Evolutionary conservation across 2,329 filamentous ascomycete species (phyloP), one percentile per base, ranked within the genome.

Genomic region (Dactylellina sp.): DNA sequence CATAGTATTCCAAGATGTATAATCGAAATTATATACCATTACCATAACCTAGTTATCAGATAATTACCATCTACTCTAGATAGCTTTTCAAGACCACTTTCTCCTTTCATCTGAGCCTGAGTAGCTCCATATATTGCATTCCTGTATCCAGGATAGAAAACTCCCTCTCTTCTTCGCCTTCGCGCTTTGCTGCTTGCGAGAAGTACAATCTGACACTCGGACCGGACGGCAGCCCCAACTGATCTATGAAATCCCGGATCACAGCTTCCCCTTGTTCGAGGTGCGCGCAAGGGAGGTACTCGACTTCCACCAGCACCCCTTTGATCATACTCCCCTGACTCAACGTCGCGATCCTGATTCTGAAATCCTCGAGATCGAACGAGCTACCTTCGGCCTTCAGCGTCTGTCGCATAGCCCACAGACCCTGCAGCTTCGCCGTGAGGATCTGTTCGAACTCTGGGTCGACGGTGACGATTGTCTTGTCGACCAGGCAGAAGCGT

Each of bases 131-230:
- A 65, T 78, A 79, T 55, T 78, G 76, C 66, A 77, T 75, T 7
- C 78, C 77, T 3, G 78, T 79, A 75, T 79, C 78, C 59, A 79
- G 56, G 22, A 78, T 68, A 1, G 76, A 77, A 65, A 78, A 79
- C 53, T 65, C 64, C 42, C 61, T 62, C 35, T 74, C 66, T 22
- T 68, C 63, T 7, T 53, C 63, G 16, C 40, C 62, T 14, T 55
- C 62, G 1, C 7, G 3, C 55, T 47, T 52, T 14, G 71, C 66
- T 6, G 75, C 76, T 42, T 74, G 75, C 7, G 55, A 76, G 14
- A 76, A 76, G 42, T 63, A 68, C 64, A 77, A 70, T 16, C 65
- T 70, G 11, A 78, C 76, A 20, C 68, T 76, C 7, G 62, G n/a
- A 11, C 76, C 77, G 6, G 64, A 59, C 0, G 76, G 76, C 6